These are phyloP conservation scores for Solanum lignicaule DNA, from an alignment of 257 asterid genomes.

Conservation along the genomic window DNA sequence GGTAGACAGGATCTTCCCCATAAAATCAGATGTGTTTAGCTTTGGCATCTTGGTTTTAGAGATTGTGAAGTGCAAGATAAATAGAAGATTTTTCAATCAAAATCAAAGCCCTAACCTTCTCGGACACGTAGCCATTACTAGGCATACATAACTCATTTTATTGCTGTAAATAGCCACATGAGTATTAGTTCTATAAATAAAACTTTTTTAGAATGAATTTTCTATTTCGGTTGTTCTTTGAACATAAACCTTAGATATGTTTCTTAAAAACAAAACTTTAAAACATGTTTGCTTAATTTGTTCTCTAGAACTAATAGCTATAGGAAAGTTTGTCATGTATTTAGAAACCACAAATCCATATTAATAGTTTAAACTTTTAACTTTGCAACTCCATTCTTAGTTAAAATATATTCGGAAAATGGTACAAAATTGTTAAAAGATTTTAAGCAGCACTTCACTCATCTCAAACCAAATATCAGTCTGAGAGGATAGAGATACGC, in stretches of 20 bases:
- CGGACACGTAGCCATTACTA: conserved; percentile 12
- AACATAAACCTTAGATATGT: neutral
- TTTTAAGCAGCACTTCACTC: neutral
- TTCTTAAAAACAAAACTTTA: neutral
- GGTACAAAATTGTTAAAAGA: neutral
- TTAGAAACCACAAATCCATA: neutral
- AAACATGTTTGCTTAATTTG: neutral
- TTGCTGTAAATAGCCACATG: neutral
- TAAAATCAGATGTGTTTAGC: conserved; percentile 21
- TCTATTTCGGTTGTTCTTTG: neutral
- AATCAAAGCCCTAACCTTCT: conserved; percentile 19
- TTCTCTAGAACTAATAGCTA: neutral
- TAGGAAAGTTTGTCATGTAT: neutral
- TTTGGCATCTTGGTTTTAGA: conserved; percentile 16
- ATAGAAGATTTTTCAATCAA: conserved; percentile 9
- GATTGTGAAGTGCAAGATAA: conserved; percentile 12
- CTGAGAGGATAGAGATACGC: neutral
- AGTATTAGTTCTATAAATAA: neutral
- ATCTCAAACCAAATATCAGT: neutral
- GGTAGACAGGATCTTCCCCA: conserved; percentile 7
- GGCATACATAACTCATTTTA: neutral
- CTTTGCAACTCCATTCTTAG: neutral
- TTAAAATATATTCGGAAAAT: neutral
- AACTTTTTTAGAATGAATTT: neutral
- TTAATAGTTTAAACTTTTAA: neutral